Evolutionary conservation across 75 land plant genomes (phyloP).

Genomic region (Selaginella moellendorffii): DNA sequence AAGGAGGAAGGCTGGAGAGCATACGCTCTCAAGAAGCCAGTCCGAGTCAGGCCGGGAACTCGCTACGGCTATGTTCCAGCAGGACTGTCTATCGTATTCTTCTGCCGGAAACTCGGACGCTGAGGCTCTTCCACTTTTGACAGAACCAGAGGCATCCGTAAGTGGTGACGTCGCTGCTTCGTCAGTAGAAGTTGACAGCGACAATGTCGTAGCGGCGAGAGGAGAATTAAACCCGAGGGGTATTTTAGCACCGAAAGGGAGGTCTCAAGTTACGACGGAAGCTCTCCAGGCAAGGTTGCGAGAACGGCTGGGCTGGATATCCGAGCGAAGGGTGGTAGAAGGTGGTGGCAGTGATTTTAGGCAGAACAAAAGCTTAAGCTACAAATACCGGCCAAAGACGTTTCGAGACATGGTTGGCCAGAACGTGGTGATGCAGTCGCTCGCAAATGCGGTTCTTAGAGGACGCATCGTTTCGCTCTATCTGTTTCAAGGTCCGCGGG

Average conservation of each 20-base stretch:
- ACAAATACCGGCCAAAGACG: constrained; percentile 75
- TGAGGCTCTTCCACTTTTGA: background rate
- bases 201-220: too few species aligned
- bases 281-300: background rate
- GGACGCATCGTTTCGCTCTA: constrained; percentile 65
- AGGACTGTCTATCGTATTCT: background rate
- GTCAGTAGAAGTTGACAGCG: background rate
- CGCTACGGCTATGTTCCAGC: background rate
- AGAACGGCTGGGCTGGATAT: background rate
- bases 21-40: background rate
- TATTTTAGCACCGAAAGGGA: background rate
- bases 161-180: background rate
- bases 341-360: background rate
- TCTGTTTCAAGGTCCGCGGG: constrained; percentile 91
- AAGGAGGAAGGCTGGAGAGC: background rate
- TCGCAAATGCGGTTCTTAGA: constrained; percentile 49
- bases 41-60: background rate
- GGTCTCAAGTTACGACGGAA: background rate
- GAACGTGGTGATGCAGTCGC: constrained; percentile 72
- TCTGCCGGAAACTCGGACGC: background rate
- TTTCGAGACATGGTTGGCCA: constrained; percentile 86
- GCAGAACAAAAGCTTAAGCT: constrained; percentile 33
- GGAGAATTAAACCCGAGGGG: background rate
- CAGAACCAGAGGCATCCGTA: background rate
- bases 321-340: background rate